Evolutionary conservation across 768 basidiomycete species (phyloP), one percentile per base, ranked within the genome.

Genomic region (Cubamyces sp.): DNA sequence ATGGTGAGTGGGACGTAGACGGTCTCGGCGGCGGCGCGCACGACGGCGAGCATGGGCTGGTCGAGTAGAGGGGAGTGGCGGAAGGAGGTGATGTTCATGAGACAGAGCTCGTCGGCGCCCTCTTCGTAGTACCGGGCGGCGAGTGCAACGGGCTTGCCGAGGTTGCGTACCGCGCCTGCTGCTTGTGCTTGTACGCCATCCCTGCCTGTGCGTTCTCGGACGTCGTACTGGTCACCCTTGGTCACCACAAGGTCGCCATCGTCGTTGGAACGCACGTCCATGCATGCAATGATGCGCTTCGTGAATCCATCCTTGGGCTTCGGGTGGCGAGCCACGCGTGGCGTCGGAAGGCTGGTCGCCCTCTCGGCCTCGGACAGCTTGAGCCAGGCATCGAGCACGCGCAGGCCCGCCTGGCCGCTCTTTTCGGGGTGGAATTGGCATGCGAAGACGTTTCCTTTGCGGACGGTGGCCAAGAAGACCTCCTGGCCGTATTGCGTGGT

Each of bases 41-140:
- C 93, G 69, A 99, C 92, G 37, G 93, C 92, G 57, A 99, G 85
- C 97, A 99, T 98, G 0, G 97, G 97, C 76, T 99, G 97, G 76
- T 98, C 97, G 46, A 82, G 88, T 39, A 99, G 82, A 0, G 97
- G 96, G 15, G 94, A 98, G 70, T 92, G 90, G 64, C 97, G 92
- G 86, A 99, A 99, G 64, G 96, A 97, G 16, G 97, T 99, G 81
- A 99, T 99, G 77, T 99, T 99, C 73, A 99, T 89, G 65, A 99
- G 87, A 73, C 94, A 97, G 39, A 99, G 81, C 76, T 99, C 97
- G 75, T 99, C 97, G 48, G 96, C 96, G 34, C 95, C 95, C 34
- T 87, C 85, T 12, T 78, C 73, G 76, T 89, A 98, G 78, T 99
- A 98, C 66, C 85, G 86, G 50, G 82, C 84, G 2, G 96, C 90